These are phyloP conservation scores for Aspergillus carlsbadensis DNA, from an alignment of 495 filamentous ascomycete genomes.

Conservation along the genomic window DNA sequence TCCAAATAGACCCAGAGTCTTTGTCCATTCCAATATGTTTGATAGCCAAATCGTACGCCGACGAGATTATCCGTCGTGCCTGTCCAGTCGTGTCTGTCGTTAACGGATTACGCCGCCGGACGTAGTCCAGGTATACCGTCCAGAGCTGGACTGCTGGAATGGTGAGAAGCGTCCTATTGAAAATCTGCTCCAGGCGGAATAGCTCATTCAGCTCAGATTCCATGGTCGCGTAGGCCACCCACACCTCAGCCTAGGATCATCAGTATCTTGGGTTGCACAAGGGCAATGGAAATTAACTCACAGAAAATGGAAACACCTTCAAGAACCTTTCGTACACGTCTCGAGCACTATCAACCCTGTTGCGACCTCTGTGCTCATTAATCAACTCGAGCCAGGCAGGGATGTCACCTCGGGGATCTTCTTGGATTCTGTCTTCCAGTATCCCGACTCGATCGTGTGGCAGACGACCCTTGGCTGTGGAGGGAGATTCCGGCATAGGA, in stretches of 20 bases:
- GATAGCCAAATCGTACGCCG: constrained; percentile 90
- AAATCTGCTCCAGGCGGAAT: constrained; percentile 73
- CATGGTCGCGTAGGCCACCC: constrained; percentile 82
- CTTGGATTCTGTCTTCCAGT: constrained; percentile 83
- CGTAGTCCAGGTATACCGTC: constrained; percentile 92
- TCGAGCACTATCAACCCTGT: constrained; percentile 78
- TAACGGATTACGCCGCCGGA: constrained; percentile 85
- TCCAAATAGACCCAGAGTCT: constrained; percentile 88
- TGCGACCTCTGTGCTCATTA: constrained; percentile 75
- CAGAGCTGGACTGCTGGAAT: constrained; percentile 82
- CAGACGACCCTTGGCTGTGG: constrained; percentile 54
- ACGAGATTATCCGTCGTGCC: constrained; percentile 71
- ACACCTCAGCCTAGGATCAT: constrained; percentile 72
- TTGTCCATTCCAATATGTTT: constrained; percentile 86
- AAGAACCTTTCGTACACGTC: constrained; percentile 83
- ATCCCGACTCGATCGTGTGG: constrained; percentile 79
- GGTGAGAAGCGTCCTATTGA: constrained; percentile 67
- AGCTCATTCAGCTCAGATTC: constrained; percentile 82
- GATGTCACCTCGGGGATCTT: constrained; percentile 88
- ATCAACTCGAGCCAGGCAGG: constrained; percentile 88
- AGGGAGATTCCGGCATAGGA: constrained; percentile 39
- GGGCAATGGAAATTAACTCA: constrained; percentile 53
- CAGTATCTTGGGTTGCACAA: constrained; percentile 10
- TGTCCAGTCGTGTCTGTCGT: constrained; percentile 73
- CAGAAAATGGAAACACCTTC: constrained; percentile 80